Conservation (phyloP, 805 yeast genomes). For the Kazachstania viticola region DNA sequence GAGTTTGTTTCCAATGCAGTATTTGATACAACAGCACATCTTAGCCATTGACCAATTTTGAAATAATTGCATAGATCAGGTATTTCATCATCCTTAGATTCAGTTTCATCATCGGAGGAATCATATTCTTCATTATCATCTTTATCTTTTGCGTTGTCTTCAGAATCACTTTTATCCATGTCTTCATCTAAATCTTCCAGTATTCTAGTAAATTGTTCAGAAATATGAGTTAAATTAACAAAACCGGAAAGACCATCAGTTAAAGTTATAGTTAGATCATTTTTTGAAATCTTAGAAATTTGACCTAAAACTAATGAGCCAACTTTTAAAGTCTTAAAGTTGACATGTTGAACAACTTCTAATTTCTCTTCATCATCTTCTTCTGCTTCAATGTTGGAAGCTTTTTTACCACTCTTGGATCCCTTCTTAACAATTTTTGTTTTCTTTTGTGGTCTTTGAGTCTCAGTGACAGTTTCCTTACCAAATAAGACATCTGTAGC, state of each 20-base stretch:
- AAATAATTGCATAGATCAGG: constrained; percentile 50
- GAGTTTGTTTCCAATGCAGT: constrained; percentile 29
- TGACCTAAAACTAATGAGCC: constrained; percentile 77
- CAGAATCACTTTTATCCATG: constrained; percentile 30
- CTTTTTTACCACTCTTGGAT: constrained; percentile 13
- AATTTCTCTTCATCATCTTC: constrained; percentile 21
- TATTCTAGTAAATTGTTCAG: constrained; percentile 45
- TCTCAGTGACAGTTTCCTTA: constrained; percentile 11
- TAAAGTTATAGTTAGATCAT: constrained; percentile 58
- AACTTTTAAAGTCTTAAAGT: constrained; percentile 49
- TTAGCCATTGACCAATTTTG: constrained; percentile 71
- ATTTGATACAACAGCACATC: constrained; percentile 62
- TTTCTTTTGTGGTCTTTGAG: constrained; percentile 30
- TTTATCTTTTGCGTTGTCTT: constrained; percentile 31
- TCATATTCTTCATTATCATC: constrained; percentile 25
- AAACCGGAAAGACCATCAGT: constrained; percentile 76
- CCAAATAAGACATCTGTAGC: constrained; percentile 75
- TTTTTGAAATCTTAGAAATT: constrained; percentile 43
- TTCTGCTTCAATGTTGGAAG: constrained; percentile 16
- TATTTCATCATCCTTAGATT: constrained; percentile 27
- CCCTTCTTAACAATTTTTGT: constrained; percentile 23
- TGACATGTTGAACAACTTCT: constrained; percentile 50
- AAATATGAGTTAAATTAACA: constrained; percentile 62
- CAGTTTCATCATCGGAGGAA: constrained; percentile 21
- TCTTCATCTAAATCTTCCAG: constrained; percentile 48